A percentile compares a stretch with the other conserved stretches of the same genome.
Evolutionary conservation across 176 grass and related monocot genomes (phyloP).

Genomic region (Carex littledalei): DNA sequence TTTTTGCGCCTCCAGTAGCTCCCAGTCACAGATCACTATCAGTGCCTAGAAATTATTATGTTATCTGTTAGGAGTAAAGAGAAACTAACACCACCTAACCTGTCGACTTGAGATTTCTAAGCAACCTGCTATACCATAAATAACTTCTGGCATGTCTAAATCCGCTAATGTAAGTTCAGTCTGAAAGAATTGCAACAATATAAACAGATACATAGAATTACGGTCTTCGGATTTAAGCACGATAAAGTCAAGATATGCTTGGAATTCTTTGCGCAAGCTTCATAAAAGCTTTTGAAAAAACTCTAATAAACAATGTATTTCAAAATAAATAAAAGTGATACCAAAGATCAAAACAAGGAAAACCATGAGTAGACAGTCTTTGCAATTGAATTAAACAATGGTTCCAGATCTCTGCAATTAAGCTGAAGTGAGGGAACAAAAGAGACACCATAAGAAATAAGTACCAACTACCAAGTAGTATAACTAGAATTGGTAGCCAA

Average conservation of each 20-base stretch:
- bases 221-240: background rate
- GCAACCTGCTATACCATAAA: background rate
- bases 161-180: background rate
- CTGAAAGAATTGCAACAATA: background rate
- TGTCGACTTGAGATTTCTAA: background rate
- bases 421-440: background rate
- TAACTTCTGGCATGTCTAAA: background rate
- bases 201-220: background rate
- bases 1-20: constrained; percentile 74
- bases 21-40: constrained; percentile 89
- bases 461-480: background rate
- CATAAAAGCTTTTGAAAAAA: background rate
- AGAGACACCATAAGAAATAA: background rate
- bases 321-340: background rate
- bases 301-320: background rate
- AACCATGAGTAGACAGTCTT: background rate
- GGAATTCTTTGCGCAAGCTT: background rate
- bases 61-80: background rate
- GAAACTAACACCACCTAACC: background rate
- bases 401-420: background rate
- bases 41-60: constrained; percentile 53
- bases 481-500: background rate
- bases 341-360: background rate
- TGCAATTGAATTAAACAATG: constrained; percentile 18
- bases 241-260: background rate